Evolutionary conservation across 192 early-diverging fungal genomes (phyloP), one percentile per base, ranked within the genome.

Genomic region (Lunasporangiospora selenospora): DNA sequence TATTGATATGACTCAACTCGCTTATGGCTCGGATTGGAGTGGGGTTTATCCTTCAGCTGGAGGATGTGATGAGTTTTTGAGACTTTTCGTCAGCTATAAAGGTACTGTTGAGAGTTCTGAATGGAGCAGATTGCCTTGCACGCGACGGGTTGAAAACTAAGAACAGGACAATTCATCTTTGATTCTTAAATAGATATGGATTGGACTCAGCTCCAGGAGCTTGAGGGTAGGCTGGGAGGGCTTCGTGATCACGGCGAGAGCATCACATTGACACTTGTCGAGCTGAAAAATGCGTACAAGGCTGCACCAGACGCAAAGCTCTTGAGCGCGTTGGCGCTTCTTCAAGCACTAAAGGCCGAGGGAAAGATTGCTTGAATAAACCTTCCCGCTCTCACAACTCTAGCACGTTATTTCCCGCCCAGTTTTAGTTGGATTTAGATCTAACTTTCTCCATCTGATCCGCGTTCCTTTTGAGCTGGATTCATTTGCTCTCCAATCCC

Each of bases 31-130:
- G 21, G 24, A 64, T 6, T 79, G 67, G 70, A 58, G 44, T 34
- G 87, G 89, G 2, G 65, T 88, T 18, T 92, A 90, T 47, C 90
- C 92, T 11, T 90, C 88, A 23, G 79, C 89, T 1, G 94, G 94
- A 26, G 94, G 90, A 29, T 92, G 87, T 39, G 91, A 93, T 48
- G 94, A 96, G 81, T 85, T 81, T 58, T 47, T 96, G 32, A 73
- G 85, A 29, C 65, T 96, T 3, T 92, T 86, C 77, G 75, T 88
- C 19, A 87, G 89, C 49, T 65, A 83, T 19, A 92, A 93, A 65
- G 34, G 27, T 12, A 52, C n/a, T n/a, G n/a, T n/a, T n/a, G n/a
- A n/a, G n/a, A n/a, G n/a, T n/a, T n/a, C n/a, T n/a, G n/a, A n/a
- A n/a, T n/a, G n/a, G n/a, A n/a, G n/a, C n/a, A n/a, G n/a, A n/a